Evolutionary conservation across 2,329 filamentous ascomycete genomes (phyloP), one percentile per base, ranked within the genome.

Genomic region (Botrytis fragariae): DNA sequence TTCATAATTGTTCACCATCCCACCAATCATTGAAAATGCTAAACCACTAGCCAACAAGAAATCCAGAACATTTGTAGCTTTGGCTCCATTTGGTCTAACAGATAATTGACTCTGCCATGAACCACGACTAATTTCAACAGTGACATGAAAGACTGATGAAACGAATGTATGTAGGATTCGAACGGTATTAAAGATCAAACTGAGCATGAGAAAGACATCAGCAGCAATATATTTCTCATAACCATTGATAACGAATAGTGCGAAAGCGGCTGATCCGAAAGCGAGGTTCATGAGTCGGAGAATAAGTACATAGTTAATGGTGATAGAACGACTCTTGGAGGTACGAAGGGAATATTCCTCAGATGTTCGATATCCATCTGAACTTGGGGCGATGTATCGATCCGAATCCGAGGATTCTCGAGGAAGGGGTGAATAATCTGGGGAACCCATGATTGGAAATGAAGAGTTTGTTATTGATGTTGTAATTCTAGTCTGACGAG

Each of bases 341-440:
- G 39, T 44, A 44, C 14, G n/a, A 35, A 3, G 61, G 8, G 61
- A 18, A 20, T 29, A 16, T 44, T 18, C 37, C 3, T 44, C 37
- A n/a, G 39, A 63, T n/a, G 37, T 44, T 29, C 61, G 61, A n/a
- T 63, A 29, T 5, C 25, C 6, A n/a, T 62, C 25, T 9, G 39
- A 42, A n/a, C 37, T 63, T 39, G n/a, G 39, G 3, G 37, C 42
- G 18, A 44, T 22, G 61, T 44, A 63, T 20, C 69, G 69, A 35
- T 71, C 69, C 32, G 39, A 57, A 35, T 71, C 69, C n/a, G 69
- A 22, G 22, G 57, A 62, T 29, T 71, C 42, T 42, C 69, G 59
- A 35, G 69, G 57, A 16, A 71, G 39, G 16, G 69, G 29, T 7
- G 32, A 29, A 32, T 62, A 62, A 32, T 39, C 42, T 62, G 57